Conservation (phyloP, 192 early-diverging fungal species). For the Chytriomyces confervae region DNA sequence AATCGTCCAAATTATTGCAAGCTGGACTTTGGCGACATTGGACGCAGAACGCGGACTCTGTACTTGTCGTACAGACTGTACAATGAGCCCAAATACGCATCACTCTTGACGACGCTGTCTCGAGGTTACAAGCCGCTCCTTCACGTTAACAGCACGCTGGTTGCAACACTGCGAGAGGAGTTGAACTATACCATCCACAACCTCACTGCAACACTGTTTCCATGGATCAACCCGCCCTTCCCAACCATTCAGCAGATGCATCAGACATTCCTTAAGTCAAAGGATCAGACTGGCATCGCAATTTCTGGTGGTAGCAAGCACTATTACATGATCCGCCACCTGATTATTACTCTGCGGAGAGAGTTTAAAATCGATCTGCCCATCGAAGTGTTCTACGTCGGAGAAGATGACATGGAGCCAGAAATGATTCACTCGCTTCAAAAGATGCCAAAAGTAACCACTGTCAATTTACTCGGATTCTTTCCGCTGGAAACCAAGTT, state of each 20-base stretch:
- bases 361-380: conserved; percentile 7
- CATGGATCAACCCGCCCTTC: not conserved
- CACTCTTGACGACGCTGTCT: no score
- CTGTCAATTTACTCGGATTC: not conserved
- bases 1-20: no score
- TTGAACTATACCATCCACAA: not conserved
- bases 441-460: not conserved
- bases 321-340: conserved; percentile 8
- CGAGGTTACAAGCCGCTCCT: no score
- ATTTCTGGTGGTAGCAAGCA: conserved; percentile 11
- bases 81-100: no score
- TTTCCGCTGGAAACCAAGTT: no score
- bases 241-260: not conserved
- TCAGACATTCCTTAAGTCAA: not conserved
- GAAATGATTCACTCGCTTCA: not conserved
- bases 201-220: conserved; percentile 4
- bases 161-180: no score
- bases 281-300: not conserved
- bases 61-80: no score
- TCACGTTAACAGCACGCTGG: no score
- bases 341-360: not conserved
- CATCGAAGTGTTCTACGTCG: conserved; percentile 15
- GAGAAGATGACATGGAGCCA: conserved; percentile 1
- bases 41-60: no score
- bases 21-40: no score